phyloP scores from a whole-genome alignment of 768 basidiomycete genomes.

The Trametes cinnabarina region DNA sequence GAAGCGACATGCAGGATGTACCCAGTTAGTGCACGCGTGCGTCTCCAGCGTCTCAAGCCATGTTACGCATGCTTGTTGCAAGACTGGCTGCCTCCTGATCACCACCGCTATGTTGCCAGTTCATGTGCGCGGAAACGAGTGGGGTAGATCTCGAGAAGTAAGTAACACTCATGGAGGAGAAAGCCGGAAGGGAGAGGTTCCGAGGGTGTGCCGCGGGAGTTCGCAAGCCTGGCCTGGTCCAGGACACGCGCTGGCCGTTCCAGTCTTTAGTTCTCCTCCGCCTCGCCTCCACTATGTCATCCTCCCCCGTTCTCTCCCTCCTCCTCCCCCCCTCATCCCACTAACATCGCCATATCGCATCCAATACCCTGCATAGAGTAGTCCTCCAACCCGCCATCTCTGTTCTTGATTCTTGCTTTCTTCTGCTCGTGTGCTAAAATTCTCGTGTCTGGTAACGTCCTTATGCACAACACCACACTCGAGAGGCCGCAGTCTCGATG shows the following conservation, averaged over 20 bases:
- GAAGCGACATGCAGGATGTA: too few species aligned
- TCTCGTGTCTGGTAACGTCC: slow-evolving; percentile 2
- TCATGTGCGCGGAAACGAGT: not conserved
- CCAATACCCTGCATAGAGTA: slow-evolving; percentile 3
- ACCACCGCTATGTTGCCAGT: too few species aligned
- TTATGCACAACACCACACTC: slow-evolving; percentile 9
- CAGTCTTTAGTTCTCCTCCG: too few species aligned
- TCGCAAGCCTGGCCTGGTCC: slow-evolving; percentile 18
- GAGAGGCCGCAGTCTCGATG: slow-evolving; percentile 40
- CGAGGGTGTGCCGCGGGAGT: slow-evolving; percentile 6
- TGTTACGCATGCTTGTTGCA: too few species aligned
- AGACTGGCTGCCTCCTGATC: too few species aligned
- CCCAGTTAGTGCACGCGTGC: too few species aligned
- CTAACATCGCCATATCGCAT: not conserved
- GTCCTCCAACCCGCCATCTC: not conserved
- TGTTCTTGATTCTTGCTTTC: not conserved
- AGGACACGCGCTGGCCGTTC: too few species aligned
- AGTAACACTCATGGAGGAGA: not conserved
- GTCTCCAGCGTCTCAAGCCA: too few species aligned
- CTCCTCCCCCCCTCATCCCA: not conserved
- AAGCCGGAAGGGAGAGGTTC: slow-evolving; percentile 6
- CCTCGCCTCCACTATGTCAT: slow-evolving; percentile 14
- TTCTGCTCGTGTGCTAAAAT: slow-evolving; percentile 5
- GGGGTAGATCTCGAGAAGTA: slow-evolving; percentile 3
- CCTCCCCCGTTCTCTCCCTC: slow-evolving; percentile 1